These are phyloP conservation scores for Phytophthora gonapodyides DNA, from an alignment of 352 stramenopile species.

Conservation along the genomic window DNA sequence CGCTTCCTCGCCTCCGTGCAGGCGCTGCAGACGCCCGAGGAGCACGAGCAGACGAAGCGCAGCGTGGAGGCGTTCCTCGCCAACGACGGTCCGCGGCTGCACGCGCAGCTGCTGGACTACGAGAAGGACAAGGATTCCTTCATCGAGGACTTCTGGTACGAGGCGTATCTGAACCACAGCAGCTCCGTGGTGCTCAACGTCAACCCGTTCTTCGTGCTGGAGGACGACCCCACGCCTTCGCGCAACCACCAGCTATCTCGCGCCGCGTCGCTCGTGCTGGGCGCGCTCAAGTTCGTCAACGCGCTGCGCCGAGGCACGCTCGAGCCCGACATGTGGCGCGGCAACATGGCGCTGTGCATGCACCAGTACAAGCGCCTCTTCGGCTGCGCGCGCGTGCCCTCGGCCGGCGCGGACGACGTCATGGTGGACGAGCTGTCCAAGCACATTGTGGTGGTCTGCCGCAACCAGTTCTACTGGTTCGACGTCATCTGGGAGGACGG, in stretches of 20 bases:
- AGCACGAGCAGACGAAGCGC: constrained; percentile 56
- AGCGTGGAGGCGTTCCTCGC: constrained; percentile 64
- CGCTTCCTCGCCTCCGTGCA: constrained; percentile 80
- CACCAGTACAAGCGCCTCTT: constrained; percentile 95
- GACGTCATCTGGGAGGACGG: constrained; percentile 89
- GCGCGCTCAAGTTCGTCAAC: constrained; percentile 93
- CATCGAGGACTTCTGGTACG: constrained; percentile 96
- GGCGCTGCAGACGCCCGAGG: constrained; percentile 74
- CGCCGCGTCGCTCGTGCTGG: constrained; percentile 90
- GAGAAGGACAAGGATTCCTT: constrained; percentile 76
- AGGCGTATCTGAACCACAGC: constrained; percentile 94
- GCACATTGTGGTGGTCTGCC: constrained; percentile 94
- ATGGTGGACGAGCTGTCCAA: constrained; percentile 82
- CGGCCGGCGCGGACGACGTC: constrained; percentile 70
- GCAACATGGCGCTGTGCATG: constrained; percentile 93
- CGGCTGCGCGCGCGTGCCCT: constrained; percentile 86
- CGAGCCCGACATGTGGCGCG: constrained; percentile 90
- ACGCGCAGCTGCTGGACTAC: constrained; percentile 74
- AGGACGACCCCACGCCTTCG: constrained; percentile 88
- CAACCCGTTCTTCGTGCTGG: constrained; percentile 97
- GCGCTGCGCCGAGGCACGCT: constrained; percentile 90
- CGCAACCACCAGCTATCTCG: constrained; percentile 91
- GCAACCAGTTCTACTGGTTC: constrained; percentile 97
- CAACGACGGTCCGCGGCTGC: constrained; percentile 73
- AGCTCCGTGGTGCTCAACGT: constrained; percentile 95